These are phyloP conservation scores for Bryoerythrophyllum caledonicum DNA, from an alignment of 225 moss, liverwort and hornwort species.

Conservation along the genomic window DNA sequence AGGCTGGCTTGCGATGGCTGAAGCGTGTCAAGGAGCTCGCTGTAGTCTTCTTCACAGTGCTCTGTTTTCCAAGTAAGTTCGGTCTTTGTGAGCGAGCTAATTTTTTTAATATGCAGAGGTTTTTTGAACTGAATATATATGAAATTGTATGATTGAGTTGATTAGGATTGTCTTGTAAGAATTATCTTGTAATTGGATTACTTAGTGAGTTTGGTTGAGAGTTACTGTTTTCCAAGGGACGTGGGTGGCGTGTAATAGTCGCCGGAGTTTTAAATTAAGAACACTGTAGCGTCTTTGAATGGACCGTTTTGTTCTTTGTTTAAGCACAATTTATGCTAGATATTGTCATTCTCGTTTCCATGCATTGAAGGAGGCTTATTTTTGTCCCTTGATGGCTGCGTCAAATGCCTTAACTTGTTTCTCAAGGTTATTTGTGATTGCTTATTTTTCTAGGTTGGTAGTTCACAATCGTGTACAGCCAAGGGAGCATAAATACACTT, in stretches of 20 bases:
- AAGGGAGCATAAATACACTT: neutral
- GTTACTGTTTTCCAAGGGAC: neutral
- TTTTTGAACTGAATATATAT: neutral
- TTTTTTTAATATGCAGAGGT: neutral
- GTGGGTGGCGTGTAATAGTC: neutral
- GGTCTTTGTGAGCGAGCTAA: neutral
- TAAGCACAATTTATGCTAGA: neutral
- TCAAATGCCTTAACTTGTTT: conserved; percentile 16
- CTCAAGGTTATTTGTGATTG: neutral
- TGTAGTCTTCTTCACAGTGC: conserved; percentile 16
- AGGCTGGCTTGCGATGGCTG: conserved; percentile 28
- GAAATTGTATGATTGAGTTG: neutral
- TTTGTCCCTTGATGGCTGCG: neutral
- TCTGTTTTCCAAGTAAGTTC: conserved; percentile 29
- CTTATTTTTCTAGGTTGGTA: neutral
- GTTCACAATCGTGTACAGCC: neutral
- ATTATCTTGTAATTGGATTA: neutral
- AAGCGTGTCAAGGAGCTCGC: conserved; percentile 15
- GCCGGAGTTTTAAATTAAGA: neutral
- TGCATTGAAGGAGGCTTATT: neutral
- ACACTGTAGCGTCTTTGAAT: conserved; percentile 3
- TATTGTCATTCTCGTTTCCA: neutral
- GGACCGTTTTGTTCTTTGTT: neutral
- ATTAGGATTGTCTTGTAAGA: neutral
- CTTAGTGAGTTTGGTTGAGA: conserved; percentile 1